Evolutionary conservation across 2,329 filamentous ascomycete genomes (phyloP).

Genomic region (Calonectria crousiana): DNA sequence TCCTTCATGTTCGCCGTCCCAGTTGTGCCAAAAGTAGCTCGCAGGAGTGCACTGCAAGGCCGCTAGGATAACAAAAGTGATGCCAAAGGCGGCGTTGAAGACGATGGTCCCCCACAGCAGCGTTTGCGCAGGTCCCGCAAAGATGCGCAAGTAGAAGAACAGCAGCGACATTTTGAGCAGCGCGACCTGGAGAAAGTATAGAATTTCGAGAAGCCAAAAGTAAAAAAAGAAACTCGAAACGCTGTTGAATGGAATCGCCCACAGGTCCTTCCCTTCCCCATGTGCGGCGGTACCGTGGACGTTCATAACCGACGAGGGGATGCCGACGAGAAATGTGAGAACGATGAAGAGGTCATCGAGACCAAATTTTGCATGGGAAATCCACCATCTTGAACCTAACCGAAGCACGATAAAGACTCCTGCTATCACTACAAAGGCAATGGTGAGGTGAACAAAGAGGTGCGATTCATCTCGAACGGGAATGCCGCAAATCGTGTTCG

Average conservation of each 20-base stretch:
- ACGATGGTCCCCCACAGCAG: constrained; percentile 31
- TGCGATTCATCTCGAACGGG: constrained; percentile 30
- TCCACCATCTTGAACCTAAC: constrained; percentile 32
- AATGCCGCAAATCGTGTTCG: constrained; percentile 27
- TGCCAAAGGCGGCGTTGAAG: constrained; percentile 38
- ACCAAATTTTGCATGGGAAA: constrained; percentile 29
- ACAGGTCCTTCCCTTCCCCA: constrained; percentile 33
- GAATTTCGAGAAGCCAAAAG: constrained; percentile 30
- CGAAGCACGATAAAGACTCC: constrained; percentile 31
- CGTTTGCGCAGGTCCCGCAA: constrained; percentile 25
- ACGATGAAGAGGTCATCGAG: constrained; percentile 36
- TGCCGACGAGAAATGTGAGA: constrained; percentile 20
- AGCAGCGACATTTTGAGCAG: constrained; percentile 34
- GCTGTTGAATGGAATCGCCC: constrained; percentile 29
- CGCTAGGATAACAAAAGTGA: constrained; percentile 48
- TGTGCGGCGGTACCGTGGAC: constrained; percentile 31
- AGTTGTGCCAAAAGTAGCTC: constrained; percentile 55
- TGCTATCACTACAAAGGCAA: constrained; percentile 33
- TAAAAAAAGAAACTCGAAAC: constrained; percentile 31
- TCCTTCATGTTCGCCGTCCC: constrained; percentile 55
- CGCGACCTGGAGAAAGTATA: constrained; percentile 33
- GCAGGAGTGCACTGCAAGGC: constrained; percentile 56
- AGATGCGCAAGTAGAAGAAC: constrained; percentile 38
- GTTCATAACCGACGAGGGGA: constrained; percentile 32
- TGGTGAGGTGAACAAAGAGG: constrained; percentile 29